These are phyloP conservation scores for Coniochaeta pulveracea DNA, from an alignment of 2,329 filamentous ascomycete species.

Conservation along the genomic window DNA sequence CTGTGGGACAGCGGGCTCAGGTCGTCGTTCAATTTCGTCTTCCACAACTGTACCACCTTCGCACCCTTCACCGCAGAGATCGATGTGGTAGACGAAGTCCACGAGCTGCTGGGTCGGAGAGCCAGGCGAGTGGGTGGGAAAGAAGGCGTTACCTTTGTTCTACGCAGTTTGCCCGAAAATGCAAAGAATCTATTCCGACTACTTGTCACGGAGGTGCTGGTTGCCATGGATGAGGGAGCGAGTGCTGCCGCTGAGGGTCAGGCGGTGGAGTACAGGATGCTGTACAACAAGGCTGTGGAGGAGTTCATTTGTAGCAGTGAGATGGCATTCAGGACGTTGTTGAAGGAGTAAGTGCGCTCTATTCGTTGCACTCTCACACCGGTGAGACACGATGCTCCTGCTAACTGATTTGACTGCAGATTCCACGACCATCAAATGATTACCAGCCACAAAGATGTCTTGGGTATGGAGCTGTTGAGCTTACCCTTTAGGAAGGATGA, in stretches of 20 bases:
- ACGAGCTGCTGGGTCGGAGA: conserved; percentile 73
- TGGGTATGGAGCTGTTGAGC: conserved; percentile 76
- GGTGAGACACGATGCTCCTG: neutral
- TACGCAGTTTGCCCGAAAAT: conserved; percentile 85
- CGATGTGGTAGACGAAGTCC: conserved; percentile 82
- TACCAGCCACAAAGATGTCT: conserved; percentile 71
- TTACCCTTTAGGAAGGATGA: conserved; percentile 83
- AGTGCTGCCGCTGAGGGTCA: conserved; percentile 40
- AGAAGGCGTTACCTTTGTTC: conserved; percentile 83
- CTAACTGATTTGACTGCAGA: conserved; percentile 31
- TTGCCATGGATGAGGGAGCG: conserved; percentile 50
- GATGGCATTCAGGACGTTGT: conserved; percentile 83
- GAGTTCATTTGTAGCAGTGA: conserved; percentile 96
- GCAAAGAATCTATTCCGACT: conserved; percentile 79
- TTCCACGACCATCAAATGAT: conserved; percentile 99
- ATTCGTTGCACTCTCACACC: neutral
- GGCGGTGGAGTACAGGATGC: conserved; percentile 77
- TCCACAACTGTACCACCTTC: conserved; percentile 93
- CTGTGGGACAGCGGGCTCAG: conserved; percentile 85
- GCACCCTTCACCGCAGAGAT: conserved; percentile 59
- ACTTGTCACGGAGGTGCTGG: conserved; percentile 73
- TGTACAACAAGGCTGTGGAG: conserved; percentile 93
- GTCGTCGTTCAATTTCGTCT: conserved; percentile 73
- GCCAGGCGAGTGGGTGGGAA: conserved; percentile 73
- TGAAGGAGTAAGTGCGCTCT: conserved; percentile 64